A percentile compares a stretch with the other conserved stretches of the same genome.
Conservation (phyloP, 2,329 filamentous ascomycete genomes). For the Trichoderma simmonsii region DNA sequence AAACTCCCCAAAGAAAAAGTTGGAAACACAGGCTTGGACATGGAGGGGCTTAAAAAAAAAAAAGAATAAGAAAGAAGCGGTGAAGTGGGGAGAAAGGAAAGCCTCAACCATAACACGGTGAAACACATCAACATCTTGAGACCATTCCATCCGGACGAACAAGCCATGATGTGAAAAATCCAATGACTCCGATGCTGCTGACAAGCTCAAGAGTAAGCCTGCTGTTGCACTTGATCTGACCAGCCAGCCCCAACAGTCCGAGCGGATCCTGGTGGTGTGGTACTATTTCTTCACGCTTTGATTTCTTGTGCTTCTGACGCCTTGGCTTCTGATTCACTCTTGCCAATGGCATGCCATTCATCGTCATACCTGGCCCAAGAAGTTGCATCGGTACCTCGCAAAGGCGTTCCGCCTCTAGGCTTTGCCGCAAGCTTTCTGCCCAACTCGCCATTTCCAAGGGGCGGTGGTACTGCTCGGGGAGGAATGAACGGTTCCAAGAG, state of each 20-base stretch:
- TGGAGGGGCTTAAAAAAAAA: not conserved
- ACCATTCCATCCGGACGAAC: constrained; percentile 26
- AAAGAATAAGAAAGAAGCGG: not conserved
- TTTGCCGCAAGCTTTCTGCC: constrained; percentile 37
- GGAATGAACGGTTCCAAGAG: constrained; percentile 19
- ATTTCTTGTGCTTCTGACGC: constrained; percentile 8
- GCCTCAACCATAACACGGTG: not conserved
- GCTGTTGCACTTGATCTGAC: constrained; percentile 61
- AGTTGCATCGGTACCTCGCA: constrained; percentile 17
- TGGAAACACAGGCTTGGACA: not conserved
- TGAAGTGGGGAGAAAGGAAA: not conserved
- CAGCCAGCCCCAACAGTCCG: constrained; percentile 68
- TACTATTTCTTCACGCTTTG: constrained; percentile 1
- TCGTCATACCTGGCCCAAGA: not conserved
- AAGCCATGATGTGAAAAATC: constrained; percentile 67
- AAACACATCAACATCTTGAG: not conserved
- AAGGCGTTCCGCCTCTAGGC: constrained; percentile 34
- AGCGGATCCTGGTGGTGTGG: constrained; percentile 66
- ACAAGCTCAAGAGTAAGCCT: constrained; percentile 70
- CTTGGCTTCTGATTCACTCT: constrained; percentile 4
- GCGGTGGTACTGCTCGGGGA: constrained; percentile 28
- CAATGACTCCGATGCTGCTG: constrained; percentile 70
- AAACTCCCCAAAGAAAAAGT: not conserved
- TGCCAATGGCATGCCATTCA: constrained; percentile 17
- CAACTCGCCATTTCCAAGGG: constrained; percentile 36